Evolutionary conservation across 768 basidiomycete species (phyloP).

Genomic region (Amanita fuliginea): DNA sequence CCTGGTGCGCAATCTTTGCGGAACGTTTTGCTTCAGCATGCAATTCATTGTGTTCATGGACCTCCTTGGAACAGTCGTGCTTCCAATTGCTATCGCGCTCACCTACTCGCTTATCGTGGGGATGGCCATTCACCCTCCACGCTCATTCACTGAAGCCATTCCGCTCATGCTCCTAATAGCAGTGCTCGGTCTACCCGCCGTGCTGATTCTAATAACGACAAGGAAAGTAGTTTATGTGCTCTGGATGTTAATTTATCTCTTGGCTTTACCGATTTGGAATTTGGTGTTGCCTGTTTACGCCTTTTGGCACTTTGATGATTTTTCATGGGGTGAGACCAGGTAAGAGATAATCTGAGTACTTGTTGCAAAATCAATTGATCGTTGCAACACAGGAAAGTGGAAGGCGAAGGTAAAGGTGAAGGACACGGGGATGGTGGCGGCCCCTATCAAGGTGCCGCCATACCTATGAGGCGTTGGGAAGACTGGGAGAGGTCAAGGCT

Average conservation of each 20-base stretch:
- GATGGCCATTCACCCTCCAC: constrained; percentile 72
- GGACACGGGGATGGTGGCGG: constrained; percentile 65
- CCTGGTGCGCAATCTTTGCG: constrained; percentile 91
- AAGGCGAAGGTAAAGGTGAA: constrained; percentile 75
- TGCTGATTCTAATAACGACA: constrained; percentile 91
- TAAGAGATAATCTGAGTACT: constrained; percentile 20
- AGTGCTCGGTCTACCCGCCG: constrained; percentile 86
- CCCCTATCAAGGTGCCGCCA: constrained; percentile 38
- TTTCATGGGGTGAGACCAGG: constrained; percentile 99
- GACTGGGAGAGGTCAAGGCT: constrained; percentile 97
- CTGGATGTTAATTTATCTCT: constrained; percentile 95
- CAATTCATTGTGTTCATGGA: constrained; percentile 99
- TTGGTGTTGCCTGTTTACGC: constrained; percentile 89
- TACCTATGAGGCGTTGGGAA: constrained; percentile 98
- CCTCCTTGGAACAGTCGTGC: constrained; percentile 79
- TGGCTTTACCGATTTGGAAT: constrained; percentile 94
- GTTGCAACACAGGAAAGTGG: constrained; percentile 63
- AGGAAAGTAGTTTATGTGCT: constrained; percentile 91
- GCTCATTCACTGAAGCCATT: constrained; percentile 84
- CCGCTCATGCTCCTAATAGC: constrained; percentile 82
- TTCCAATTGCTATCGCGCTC: constrained; percentile 87
- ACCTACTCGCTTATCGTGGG: constrained; percentile 83
- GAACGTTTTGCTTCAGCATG: constrained; percentile 99
- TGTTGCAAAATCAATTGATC: constrained; percentile 9
- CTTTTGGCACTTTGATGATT: constrained; percentile 99